Evolutionary conservation across 768 basidiomycete species (phyloP).

Genomic region (Holtermannia corniformis): DNA sequence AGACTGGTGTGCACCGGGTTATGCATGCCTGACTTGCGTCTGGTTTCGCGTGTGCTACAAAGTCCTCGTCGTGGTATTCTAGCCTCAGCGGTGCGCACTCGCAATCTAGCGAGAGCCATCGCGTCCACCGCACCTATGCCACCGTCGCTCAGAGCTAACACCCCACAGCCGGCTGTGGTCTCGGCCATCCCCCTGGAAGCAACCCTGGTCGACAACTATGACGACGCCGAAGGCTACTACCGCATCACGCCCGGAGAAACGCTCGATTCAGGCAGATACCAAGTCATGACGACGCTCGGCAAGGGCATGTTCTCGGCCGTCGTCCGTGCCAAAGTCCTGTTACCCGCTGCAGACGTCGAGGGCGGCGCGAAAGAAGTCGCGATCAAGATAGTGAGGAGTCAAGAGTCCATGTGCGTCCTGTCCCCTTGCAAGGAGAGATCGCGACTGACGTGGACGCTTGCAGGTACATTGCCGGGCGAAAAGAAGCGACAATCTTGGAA

Average conservation of each 20-base stretch:
- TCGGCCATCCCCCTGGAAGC: conserved; percentile 49
- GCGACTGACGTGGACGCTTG: conserved; percentile 2
- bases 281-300: conserved; percentile 88
- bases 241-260: conserved; percentile 87
- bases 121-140: no score
- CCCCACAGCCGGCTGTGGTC: conserved; percentile 31
- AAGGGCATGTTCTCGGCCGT: conserved; percentile 99
- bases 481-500: conserved; percentile 80
- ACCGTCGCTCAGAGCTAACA: background rate
- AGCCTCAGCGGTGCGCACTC: no score
- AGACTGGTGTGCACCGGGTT: no score
- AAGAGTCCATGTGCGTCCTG: conserved; percentile 81
- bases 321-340: conserved; percentile 71
- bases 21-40: no score
- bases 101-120: no score
- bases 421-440: background rate
- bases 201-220: conserved; percentile 65
- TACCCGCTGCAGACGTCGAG: conserved; percentile 47
- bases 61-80: no score
- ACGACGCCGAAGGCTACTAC: conserved; percentile 94
- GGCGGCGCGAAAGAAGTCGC: conserved; percentile 70
- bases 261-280: conserved; percentile 81
- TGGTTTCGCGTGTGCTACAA: no score
- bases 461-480: conserved; percentile 90
- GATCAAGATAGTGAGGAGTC: conserved; percentile 90